Evolutionary conservation across 345 rosid genomes (phyloP).

Genomic region (Citrus reticulata): DNA sequence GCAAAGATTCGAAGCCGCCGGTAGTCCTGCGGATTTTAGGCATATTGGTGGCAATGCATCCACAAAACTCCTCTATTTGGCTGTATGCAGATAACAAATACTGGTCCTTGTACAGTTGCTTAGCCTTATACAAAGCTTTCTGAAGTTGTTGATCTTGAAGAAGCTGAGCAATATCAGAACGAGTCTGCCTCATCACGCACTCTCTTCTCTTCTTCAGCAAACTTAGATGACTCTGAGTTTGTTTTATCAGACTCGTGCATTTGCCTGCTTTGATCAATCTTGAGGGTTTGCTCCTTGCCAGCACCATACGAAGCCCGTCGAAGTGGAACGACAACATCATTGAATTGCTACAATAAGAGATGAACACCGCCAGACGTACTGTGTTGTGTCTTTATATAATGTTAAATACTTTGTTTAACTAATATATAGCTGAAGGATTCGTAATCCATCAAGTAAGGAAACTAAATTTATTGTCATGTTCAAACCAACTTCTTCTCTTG

Average conservation of each 20-base stretch:
- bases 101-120: slow-evolving; percentile 27
- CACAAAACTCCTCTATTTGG: slow-evolving; percentile 28
- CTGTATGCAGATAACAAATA: slow-evolving; percentile 29
- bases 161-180: slow-evolving; percentile 28
- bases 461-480: too few species aligned
- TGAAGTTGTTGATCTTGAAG: slow-evolving; percentile 13
- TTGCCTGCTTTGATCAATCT: too few species aligned
- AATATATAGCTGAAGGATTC: too few species aligned
- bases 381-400: too few species aligned
- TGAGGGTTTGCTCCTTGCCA: too few species aligned
- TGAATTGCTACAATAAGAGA: too few species aligned
- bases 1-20: slow-evolving; percentile 19
- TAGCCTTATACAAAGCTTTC: slow-evolving; percentile 29
- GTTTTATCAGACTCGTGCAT: slow-evolving; percentile 4
- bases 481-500: too few species aligned
- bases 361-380: too few species aligned
- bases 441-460: too few species aligned
- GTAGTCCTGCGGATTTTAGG: slow-evolving; percentile 5
- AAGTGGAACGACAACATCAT: too few species aligned
- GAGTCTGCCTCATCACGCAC: slow-evolving; percentile 24
- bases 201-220: slow-evolving; percentile 27
- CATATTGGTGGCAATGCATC: slow-evolving; percentile 9
- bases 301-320: too few species aligned
- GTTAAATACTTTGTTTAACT: too few species aligned
- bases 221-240: slow-evolving; percentile 20